Evolutionary conservation across 306 rosid species (phyloP), one percentile per base, ranked within the genome.

Genomic region (Ormosia semicastrata): DNA sequence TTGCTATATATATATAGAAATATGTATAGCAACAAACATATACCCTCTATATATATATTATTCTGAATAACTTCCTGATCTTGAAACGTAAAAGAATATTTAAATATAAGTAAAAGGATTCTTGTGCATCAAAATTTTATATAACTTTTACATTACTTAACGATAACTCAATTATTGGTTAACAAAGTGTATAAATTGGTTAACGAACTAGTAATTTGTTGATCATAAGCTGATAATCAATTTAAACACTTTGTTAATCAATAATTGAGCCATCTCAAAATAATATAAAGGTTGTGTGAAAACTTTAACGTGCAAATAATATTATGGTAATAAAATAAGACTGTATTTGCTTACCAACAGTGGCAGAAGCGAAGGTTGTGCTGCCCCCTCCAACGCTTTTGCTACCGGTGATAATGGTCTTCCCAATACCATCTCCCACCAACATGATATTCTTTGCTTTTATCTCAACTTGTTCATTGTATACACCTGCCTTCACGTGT

Each of bases 361-460:
- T 94, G 17, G 98, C 97, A 6, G 98, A 92, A 10, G 52, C 46
- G 84, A 89, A 92, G 41, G 98, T 94, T 18, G 97, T 94, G 79
- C 87, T 7, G 13, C 97, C 98, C 2, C 98, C 98, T 71, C 96
- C 97, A 64, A 94, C 97, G 8, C 98, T 94, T 82, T 80, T 87
- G 86, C 98, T 94, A 59, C 98, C 98, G 24, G 98, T 92, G 56
- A 94, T 81, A 12, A 94, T 73, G 13, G 98, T 92, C 63, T 84
- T 87, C 8, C 98, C 97, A 9, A 90, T 90, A 7, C 98, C 98
- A 81, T 94, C 98, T 5, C 98, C 98, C 2, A 89, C 66, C 89
- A 94, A 81, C 97, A 94, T 92, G 1, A 94, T 80, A 68, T 92
- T 92, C 7, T 74, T 79, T 8, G 37, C 70, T 30, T 83, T 89